phyloP scores from a whole-genome alignment of 352 stramenopile genomes.

The Globisporangium emineosum region DNA sequence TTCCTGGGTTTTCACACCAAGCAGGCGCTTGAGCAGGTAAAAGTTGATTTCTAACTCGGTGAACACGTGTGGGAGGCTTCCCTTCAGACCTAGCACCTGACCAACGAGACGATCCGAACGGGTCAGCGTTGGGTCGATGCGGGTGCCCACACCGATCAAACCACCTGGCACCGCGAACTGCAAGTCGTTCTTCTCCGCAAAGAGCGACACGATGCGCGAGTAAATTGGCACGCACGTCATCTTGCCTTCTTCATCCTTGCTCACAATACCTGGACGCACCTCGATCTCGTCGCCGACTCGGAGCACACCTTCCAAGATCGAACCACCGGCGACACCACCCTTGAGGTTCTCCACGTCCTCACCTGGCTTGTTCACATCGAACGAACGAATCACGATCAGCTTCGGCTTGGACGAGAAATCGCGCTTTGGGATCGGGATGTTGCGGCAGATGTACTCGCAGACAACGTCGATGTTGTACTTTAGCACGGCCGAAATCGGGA shows the following conservation, averaged over 20 bases:
- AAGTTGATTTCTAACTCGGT: conserved; percentile 99
- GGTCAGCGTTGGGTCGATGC: conserved; percentile 99
- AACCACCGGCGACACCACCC: conserved; percentile 90
- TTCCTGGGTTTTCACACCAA: conserved; percentile 99
- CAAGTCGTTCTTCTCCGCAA: conserved; percentile 99
- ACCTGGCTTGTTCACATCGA: conserved; percentile 99
- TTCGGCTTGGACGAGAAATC: conserved; percentile 98
- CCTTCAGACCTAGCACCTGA: conserved; percentile 97
- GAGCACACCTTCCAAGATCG: conserved; percentile 96
- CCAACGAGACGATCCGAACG: conserved; percentile 99
- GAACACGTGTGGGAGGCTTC: conserved; percentile 98
- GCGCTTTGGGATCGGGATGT: conserved; percentile 97
- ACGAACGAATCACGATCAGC: conserved; percentile 99
- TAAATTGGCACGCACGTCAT: conserved; percentile 94
- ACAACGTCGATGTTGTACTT: conserved; percentile 99
- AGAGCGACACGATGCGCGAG: conserved; percentile 95
- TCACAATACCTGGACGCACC: conserved; percentile 98
- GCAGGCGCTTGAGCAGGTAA: conserved; percentile 98
- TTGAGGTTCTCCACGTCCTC: conserved; percentile 98
- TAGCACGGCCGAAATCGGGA: conserved; percentile 98
- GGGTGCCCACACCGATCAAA: conserved; percentile 99
- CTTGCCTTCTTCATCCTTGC: conserved; percentile 96
- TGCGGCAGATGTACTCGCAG: conserved; percentile 99
- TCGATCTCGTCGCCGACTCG: conserved; percentile 98
- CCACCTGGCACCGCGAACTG: conserved; percentile 98